These are phyloP conservation scores for Cladobotryum protrusum DNA, from an alignment of 2,329 filamentous ascomycete genomes.

Conservation along the genomic window DNA sequence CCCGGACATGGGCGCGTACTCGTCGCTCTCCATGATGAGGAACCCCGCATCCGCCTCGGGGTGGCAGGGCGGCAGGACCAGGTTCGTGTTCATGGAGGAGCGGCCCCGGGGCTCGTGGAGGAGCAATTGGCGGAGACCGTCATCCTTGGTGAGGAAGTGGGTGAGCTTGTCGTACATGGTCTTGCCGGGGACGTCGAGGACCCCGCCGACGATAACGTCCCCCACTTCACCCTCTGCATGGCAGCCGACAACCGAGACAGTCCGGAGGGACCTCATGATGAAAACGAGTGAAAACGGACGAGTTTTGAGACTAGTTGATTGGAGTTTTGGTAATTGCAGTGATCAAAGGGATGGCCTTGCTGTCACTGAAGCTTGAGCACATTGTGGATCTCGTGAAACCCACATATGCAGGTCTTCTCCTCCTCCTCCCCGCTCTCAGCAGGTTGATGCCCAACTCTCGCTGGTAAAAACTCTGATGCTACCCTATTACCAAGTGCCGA, in stretches of 20 bases:
- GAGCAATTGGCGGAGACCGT: conserved; percentile 35
- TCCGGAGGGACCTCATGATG: conserved; percentile 10
- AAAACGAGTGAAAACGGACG: no score
- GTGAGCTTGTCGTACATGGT: conserved; percentile 44
- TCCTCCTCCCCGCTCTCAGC: no score
- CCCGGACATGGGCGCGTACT: conserved; percentile 36
- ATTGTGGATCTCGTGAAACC: no score
- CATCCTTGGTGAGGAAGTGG: conserved; percentile 34
- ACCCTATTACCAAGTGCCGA: no score
- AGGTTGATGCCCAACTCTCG: no score
- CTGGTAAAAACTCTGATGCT: no score
- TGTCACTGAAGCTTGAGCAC: no score
- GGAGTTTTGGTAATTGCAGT: no score
- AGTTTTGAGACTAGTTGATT: no score
- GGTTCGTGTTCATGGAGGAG: conserved; percentile 33
- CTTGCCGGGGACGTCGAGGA: conserved; percentile 35
- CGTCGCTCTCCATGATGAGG: conserved; percentile 41
- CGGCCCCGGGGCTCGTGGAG: conserved; percentile 41
- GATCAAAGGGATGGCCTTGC: no score
- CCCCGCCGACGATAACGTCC: conserved; percentile 43
- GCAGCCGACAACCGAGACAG: conserved; percentile 27
- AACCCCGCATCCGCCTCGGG: conserved; percentile 38
- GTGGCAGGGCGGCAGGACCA: conserved; percentile 38
- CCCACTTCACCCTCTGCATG: conserved; percentile 39
- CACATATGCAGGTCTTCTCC: no score